These are phyloP conservation scores for Bipolaris victoriae DNA, from an alignment of 2,329 filamentous ascomycete genomes.

Conservation along the genomic window DNA sequence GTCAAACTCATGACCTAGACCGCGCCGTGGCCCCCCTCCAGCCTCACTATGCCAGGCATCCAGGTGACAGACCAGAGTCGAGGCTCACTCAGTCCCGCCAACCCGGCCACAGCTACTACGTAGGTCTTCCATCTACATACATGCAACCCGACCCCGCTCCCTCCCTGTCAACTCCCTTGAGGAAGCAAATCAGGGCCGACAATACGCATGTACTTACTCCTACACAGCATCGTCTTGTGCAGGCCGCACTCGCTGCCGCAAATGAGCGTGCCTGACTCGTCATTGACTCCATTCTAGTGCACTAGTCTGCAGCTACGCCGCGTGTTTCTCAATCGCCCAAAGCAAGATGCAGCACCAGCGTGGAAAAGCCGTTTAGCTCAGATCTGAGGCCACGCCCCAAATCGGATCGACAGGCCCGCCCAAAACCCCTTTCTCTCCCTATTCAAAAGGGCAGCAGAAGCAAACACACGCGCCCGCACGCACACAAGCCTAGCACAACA, in stretches of 20 bases:
- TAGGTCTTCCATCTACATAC: no score
- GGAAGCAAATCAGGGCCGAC: constrained; percentile 13
- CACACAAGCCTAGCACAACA: constrained; percentile 3
- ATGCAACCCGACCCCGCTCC: background rate
- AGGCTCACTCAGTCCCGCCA: constrained; percentile 7
- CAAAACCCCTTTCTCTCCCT: constrained; percentile 31
- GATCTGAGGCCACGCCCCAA: constrained; percentile 41
- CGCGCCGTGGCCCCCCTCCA: constrained; percentile 26
- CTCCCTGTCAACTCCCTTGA: constrained; percentile 4
- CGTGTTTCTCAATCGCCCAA: constrained; percentile 19
- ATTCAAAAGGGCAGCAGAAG: constrained; percentile 24
- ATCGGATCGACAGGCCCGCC: constrained; percentile 43
- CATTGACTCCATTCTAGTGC: constrained; percentile 17
- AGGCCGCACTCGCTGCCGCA: constrained; percentile 4
- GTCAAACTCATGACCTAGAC: constrained; percentile 23
- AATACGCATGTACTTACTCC: background rate
- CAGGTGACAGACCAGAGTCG: constrained; percentile 4
- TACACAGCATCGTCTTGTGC: background rate
- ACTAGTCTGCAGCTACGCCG: constrained; percentile 19
- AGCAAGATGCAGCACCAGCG: constrained; percentile 41
- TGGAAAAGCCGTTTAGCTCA: constrained; percentile 40
- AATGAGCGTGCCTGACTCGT: constrained; percentile 22
- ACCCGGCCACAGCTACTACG: background rate
- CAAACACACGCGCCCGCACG: constrained; percentile 3
- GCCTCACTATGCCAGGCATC: constrained; percentile 11